Conservation (phyloP, 345 rosid species). For the Camelina neglecta region DNA sequence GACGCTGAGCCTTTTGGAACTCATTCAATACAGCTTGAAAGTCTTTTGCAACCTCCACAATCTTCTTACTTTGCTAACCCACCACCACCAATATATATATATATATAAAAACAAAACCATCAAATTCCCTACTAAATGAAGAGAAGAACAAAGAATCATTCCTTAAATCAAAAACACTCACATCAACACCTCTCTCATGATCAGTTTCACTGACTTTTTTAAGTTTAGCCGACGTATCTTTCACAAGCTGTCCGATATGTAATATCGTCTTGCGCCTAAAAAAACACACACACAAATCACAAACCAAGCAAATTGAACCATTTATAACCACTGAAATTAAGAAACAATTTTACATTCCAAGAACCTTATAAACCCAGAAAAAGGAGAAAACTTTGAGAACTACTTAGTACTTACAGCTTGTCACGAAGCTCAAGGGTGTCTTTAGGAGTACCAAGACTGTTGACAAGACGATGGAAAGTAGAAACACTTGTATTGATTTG, state of each 20-base stretch:
- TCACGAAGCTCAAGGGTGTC: slow-evolving; percentile 96
- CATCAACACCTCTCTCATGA: slow-evolving; percentile 74
- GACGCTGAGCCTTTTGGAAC: slow-evolving; percentile 97
- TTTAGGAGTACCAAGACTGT: slow-evolving; percentile 95
- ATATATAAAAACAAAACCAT: slow-evolving; percentile 8
- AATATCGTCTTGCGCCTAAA: slow-evolving; percentile 76
- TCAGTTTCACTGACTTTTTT: slow-evolving; percentile 90
- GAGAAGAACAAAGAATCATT: slow-evolving; percentile 12
- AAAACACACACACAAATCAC: neutral
- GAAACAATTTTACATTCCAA: too few species aligned
- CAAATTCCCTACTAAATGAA: slow-evolving; percentile 6
- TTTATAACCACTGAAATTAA: neutral
- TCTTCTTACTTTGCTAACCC: slow-evolving; percentile 79
- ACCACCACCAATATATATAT: neutral
- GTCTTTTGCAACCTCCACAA: slow-evolving; percentile 96
- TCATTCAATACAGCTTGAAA: slow-evolving; percentile 92
- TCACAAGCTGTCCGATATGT: slow-evolving; percentile 85
- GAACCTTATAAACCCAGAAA: neutral
- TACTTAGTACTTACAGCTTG: slow-evolving; percentile 64
- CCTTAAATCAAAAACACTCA: slow-evolving; percentile 40
- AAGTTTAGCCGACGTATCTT: slow-evolving; percentile 92
- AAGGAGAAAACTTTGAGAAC: slow-evolving; percentile 14
- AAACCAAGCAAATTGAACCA: slow-evolving; percentile 1
- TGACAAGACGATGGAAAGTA: slow-evolving; percentile 85
- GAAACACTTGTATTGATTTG: slow-evolving; percentile 92